Evolutionary conservation across 768 basidiomycete species (phyloP).

Genomic region (Nidularia pulvinata): DNA sequence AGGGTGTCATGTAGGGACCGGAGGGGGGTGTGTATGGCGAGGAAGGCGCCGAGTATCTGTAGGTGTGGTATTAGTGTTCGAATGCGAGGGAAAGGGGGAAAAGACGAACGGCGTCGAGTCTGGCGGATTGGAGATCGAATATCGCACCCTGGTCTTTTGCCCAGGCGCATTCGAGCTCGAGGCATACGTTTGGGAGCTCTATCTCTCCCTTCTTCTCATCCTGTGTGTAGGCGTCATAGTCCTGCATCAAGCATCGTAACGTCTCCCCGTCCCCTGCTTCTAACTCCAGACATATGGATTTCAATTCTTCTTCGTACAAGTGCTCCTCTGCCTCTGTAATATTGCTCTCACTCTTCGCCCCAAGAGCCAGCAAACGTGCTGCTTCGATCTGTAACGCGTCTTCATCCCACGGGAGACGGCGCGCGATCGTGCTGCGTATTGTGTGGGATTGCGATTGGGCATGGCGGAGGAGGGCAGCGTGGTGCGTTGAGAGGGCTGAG

Average conservation of each 20-base stretch:
- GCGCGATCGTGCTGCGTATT: too few relatives aligned
- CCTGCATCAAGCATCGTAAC: not conserved
- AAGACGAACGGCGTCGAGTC: slow-evolving; percentile 21
- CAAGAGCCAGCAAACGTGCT: not conserved
- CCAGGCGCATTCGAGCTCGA: slow-evolving; percentile 26
- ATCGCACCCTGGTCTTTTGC: slow-evolving; percentile 20
- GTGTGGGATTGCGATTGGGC: too few relatives aligned
- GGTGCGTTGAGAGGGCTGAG: not conserved
- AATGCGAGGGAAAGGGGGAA: not conserved
- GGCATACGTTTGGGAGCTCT: slow-evolving; percentile 13
- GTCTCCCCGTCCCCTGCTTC: slow-evolving; percentile 1
- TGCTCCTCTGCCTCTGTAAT: slow-evolving; percentile 5
- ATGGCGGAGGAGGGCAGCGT: too few relatives aligned
- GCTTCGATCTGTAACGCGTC: not conserved
- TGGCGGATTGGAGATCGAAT: slow-evolving; percentile 14
- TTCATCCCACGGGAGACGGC: not conserved
- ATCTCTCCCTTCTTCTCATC: not conserved
- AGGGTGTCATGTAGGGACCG: slow-evolving; percentile 9
- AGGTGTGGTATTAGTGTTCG: not conserved
- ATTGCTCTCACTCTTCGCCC: too few relatives aligned
- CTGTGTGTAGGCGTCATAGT: not conserved
- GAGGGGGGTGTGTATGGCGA: slow-evolving; percentile 12
- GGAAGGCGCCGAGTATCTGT: slow-evolving; percentile 15
- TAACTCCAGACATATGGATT: slow-evolving; percentile 3
- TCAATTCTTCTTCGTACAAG: slow-evolving; percentile 9